These are phyloP conservation scores for Solanum hybrid DNA, from an alignment of 305 asterid species.

Conservation along the genomic window DNA sequence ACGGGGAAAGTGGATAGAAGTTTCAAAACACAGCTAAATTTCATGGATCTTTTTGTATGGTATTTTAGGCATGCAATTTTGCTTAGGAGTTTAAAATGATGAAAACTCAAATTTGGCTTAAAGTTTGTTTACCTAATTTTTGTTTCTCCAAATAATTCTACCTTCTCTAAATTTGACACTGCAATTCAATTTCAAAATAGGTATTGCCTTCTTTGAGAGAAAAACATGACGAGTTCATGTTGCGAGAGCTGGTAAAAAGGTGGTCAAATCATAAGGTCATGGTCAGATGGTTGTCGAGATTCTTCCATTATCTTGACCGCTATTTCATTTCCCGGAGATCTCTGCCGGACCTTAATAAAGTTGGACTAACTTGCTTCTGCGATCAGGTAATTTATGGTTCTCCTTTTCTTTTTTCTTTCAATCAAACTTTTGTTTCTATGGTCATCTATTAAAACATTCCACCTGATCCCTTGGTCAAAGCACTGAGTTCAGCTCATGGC, in stretches of 20 bases:
- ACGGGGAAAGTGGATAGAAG: not conserved
- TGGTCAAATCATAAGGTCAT: slow-evolving; percentile 77
- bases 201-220: slow-evolving; percentile 71
- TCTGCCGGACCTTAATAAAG: slow-evolving; percentile 63
- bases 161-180: not conserved
- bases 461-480: not conserved
- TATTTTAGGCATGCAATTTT: not conserved
- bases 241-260: slow-evolving; percentile 70
- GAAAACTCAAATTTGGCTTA: not conserved
- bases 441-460: not conserved
- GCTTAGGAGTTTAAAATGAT: not conserved
- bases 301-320: slow-evolving; percentile 73
- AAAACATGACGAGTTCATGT: slow-evolving; percentile 75
- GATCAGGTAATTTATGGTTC: slow-evolving; percentile 41
- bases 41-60: not conserved
- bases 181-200: slow-evolving; percentile 22
- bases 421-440: not conserved
- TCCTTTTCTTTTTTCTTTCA: not conserved
- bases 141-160: slow-evolving; percentile 1
- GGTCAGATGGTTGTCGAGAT: slow-evolving; percentile 83
- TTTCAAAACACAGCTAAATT: not conserved
- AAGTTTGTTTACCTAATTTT: not conserved
- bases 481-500: not conserved
- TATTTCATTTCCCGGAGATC: slow-evolving; percentile 77
- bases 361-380: slow-evolving; percentile 77